Base-by-base conservation (phyloP, 768 basidiomycete genomes). In the Leccinum truebloodii region DNA sequence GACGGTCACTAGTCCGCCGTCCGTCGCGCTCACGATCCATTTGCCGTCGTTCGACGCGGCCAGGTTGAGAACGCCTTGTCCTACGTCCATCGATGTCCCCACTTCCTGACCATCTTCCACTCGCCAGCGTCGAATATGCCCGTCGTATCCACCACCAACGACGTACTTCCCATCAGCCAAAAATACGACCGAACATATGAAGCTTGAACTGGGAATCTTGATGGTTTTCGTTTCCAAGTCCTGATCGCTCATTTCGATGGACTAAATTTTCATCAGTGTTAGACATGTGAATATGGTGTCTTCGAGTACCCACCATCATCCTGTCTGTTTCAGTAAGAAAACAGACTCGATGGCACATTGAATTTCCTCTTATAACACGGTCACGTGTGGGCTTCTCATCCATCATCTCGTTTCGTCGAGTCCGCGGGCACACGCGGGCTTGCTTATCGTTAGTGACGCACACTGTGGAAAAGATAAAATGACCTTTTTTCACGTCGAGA, bases 381-480 rank as follows among this genome's bases (percentile, higher is more conserved):
- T 41, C 39, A 41, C 39, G 39, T 41, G 39, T n/a, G 8, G 8
- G 39, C 18, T n/a, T 41, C 39, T 37, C 35, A 14, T 35, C 24
- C 32, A 35, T 32, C 30, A 30, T 32, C 32, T 10, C 13, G 34
- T 5, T 12, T 35, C 6, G 34, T 34, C 34, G 34, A 35, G 34
- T 35, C 34, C 34, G 28, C 5, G 34, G 35, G 35, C 35, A 35
- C 35, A 35, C 13, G 1, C 35, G 35, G 35, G 35, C 35, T 35
- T 14, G 35, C 35, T 35, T 35, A 35, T 14, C 32, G 32, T 32
- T 2, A 10, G 30, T 10, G 30, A 30, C 30, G 30, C 8, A 30
- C 30, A 30, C 30, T 2, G 30, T 30, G 24, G 44, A 55, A 14
- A 10, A 53, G 52, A 68, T 68, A 68, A 65, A 68, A 57, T 2